phyloP scores from a whole-genome alignment of 805 yeast species.

The Suhomyces kilbournensis region DNA sequence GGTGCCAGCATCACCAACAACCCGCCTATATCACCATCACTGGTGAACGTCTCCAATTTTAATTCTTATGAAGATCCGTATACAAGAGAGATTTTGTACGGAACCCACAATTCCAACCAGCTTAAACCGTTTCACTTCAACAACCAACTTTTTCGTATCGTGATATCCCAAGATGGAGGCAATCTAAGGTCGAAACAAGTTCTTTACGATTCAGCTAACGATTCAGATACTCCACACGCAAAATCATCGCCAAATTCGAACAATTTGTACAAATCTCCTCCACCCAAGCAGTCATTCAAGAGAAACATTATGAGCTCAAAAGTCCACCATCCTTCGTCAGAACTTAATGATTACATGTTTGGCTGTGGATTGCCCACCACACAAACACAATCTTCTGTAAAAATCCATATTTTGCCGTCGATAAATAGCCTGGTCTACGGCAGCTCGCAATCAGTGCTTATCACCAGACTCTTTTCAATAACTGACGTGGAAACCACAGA shows the following conservation, averaged over 20 bases:
- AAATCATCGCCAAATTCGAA: not conserved
- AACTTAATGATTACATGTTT: conserved; percentile 51
- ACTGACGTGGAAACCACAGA: conserved; percentile 17
- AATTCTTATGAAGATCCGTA: conserved; percentile 43
- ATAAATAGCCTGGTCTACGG: conserved; percentile 34
- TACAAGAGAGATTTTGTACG: conserved; percentile 47
- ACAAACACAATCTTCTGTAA: conserved; percentile 43
- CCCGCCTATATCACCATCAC: conserved; percentile 2
- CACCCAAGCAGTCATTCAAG: conserved; percentile 1
- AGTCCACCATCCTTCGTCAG: conserved; percentile 40
- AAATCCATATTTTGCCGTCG: conserved; percentile 47
- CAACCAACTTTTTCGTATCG: conserved; percentile 36
- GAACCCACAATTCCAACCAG: conserved; percentile 30
- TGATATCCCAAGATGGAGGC: conserved; percentile 53
- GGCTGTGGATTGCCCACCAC: conserved; percentile 55
- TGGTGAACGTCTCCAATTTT: conserved; percentile 6
- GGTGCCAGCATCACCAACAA: not conserved
- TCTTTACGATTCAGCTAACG: conserved; percentile 44
- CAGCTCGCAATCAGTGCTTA: conserved; percentile 33
- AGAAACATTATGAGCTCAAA: conserved; percentile 25
- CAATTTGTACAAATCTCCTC: not conserved
- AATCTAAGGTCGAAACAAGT: conserved; percentile 45
- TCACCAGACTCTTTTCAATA: conserved; percentile 46
- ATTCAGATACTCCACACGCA: conserved; percentile 7
- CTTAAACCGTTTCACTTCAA: conserved; percentile 26